Evolutionary conservation across 2,329 filamentous ascomycete genomes (phyloP), one percentile per base, ranked within the genome.

Genomic region (Ophiostoma ulmi): DNA sequence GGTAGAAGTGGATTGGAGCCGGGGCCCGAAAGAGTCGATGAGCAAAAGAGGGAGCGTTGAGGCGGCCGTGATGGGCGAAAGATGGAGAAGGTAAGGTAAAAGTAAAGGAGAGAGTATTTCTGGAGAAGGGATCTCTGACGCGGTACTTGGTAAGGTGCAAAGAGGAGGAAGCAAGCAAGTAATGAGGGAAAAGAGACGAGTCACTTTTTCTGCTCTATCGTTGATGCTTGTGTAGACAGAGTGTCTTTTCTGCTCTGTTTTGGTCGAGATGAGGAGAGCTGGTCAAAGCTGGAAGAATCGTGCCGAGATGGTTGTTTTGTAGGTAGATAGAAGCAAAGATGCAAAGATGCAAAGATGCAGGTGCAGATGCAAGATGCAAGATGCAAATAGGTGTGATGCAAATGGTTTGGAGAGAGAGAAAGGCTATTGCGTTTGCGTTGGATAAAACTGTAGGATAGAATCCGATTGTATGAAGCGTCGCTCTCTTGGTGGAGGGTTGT

Each of bases 11-110:
- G 69, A 67, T 55, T 55, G 63, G 68, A 66, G 72, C 72, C 72
- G 72, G 74, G 72, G 73, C 71, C 69, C 72, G 69, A 72, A 73
- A 74, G 73, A 75, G 70, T 26, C 58, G 38, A 70, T 38, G 48
- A n/a, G 64, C 13, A 64, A 69, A 72, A 66, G 66, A 52, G 70
- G 70, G 69, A 68, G 69, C 64, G 73, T 75, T 76, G 75, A 75
- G 73, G 73, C 70, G 74, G 77, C 78, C 78, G 78, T 79, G 38
- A 70, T 38, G 48, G 22, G 65, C 26, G 65, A 69, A 22, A 26
- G 35, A 31, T 31, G 36, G 26, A 22, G 31, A 61, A 31, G 10
- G 4, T 36, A 55, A 68, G 41, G 65, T 67, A 26, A 6, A 67
- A 58, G 44, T 13, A 22, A 17, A 36, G 52, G n/a, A 39, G 63